Percentiles rank a stretch among this genome's conserved stretches.
These are phyloP conservation scores for Trichaptum fuscoviolaceum DNA, from an alignment of 768 basidiomycete genomes.

Conservation along the genomic window DNA sequence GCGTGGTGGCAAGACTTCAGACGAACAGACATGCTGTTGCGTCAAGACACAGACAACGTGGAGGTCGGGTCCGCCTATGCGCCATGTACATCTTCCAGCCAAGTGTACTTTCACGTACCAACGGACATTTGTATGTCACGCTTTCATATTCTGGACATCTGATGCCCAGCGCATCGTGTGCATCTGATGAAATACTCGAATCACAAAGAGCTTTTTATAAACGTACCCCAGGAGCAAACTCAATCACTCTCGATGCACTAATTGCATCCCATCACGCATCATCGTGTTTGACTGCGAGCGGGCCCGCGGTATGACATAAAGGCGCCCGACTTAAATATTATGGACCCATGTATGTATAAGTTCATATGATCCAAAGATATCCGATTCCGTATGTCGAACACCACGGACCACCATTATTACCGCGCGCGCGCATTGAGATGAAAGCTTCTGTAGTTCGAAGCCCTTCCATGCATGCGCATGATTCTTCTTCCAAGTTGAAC, in stretches of 20 bases:
- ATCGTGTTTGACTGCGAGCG: neutral
- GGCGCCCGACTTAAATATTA: neutral
- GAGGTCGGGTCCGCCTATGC: too few species aligned
- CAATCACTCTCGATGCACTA: neutral
- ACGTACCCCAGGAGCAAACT: neutral
- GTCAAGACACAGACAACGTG: too few species aligned
- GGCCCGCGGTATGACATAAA: neutral
- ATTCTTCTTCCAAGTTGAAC: neutral
- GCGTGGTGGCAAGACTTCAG: too few species aligned
- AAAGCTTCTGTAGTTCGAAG: neutral
- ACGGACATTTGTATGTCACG: neutral
- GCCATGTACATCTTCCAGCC: too few species aligned
- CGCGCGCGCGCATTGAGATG: neutral
- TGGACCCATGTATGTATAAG: neutral
- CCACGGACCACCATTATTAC: neutral
- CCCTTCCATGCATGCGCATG: neutral
- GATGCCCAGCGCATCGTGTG: neutral
- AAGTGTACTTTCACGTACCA: neutral
- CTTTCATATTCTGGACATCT: neutral
- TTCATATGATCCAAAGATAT: neutral
- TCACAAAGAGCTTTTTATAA: neutral
- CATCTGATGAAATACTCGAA: too few species aligned
- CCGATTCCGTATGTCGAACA: neutral
- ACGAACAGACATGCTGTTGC: too few species aligned
- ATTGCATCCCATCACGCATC: neutral